Evolutionary conservation across 75 land plant species (phyloP).

Genomic region (Larix kaempferi): DNA sequence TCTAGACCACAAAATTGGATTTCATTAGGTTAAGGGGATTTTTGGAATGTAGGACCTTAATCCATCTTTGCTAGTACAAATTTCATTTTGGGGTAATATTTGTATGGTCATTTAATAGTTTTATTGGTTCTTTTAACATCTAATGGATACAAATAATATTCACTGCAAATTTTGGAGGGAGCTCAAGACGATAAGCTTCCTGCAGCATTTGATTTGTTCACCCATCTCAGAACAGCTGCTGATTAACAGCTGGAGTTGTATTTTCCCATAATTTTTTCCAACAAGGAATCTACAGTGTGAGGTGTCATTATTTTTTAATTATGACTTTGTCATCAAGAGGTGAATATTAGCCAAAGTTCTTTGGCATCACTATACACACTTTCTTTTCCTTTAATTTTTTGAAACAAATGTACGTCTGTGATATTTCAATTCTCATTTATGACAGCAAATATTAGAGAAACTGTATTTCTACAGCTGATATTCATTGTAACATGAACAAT

Average conservation of each 20-base stretch:
- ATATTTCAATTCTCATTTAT: neutral
- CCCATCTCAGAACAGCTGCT: neutral
- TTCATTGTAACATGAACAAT: neutral
- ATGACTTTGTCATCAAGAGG: neutral
- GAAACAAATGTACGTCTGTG: neutral
- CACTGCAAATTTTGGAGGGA: constrained; percentile 11
- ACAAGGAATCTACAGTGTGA: constrained; percentile 6
- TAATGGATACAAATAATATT: constrained; percentile 3
- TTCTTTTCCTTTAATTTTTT: neutral
- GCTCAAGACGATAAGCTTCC: constrained; percentile 4
- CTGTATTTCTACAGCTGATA: neutral
- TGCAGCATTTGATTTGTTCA: constrained; percentile 5
- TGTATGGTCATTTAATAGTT: constrained; percentile 4
- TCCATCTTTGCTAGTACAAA: neutral
- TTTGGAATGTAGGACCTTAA: neutral
- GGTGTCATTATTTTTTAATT: constrained; percentile 2
- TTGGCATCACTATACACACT: neutral
- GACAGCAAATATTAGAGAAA: neutral
- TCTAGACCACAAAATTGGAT: neutral
- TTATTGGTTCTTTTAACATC: constrained; percentile 3
- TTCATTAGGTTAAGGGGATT: neutral
- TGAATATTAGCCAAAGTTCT: neutral
- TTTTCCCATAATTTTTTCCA: constrained; percentile 3
- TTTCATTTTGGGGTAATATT: constrained; percentile 6
- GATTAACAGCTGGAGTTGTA: constrained; percentile 5